These are phyloP conservation scores for Voacanga thouarsii DNA, from an alignment of 257 asterid genomes.

Conservation along the genomic window DNA sequence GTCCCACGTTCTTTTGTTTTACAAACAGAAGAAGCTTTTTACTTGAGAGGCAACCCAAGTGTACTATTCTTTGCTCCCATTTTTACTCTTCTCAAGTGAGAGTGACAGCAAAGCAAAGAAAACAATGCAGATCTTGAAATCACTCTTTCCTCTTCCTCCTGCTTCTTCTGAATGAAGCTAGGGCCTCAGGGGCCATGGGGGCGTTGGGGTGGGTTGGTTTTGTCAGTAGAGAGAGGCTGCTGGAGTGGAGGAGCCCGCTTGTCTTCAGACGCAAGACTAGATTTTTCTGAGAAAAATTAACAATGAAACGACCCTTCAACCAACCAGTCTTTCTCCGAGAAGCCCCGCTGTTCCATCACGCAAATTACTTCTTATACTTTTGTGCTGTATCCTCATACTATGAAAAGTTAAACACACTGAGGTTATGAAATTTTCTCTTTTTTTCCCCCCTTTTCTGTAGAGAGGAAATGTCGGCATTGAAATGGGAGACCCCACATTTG, in stretches of 20 bases:
- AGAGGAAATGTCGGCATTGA: constrained; percentile 49
- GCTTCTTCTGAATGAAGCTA: constrained; percentile 16
- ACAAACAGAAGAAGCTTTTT: constrained; percentile 4
- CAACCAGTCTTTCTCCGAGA: constrained; percentile 16
- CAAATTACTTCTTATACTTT: not conserved
- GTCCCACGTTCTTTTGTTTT: not conserved
- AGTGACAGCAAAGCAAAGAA: constrained; percentile 59
- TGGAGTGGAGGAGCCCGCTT: constrained; percentile 24
- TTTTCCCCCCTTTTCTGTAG: not conserved
- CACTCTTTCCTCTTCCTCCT: not conserved
- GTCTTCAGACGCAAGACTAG: constrained; percentile 37
- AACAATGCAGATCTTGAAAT: constrained; percentile 18
- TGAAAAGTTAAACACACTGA: not conserved
- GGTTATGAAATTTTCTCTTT: not conserved
- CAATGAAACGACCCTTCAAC: constrained; percentile 44
- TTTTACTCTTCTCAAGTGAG: constrained; percentile 26
- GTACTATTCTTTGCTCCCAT: constrained; percentile 26
- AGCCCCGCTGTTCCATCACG: not conserved
- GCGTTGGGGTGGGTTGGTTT: not conserved
- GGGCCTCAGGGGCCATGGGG: not conserved
- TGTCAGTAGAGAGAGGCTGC: not conserved
- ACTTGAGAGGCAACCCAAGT: not conserved
- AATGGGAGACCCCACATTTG: constrained; percentile 33
- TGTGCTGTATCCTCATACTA: not conserved
- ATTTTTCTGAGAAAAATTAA: not conserved